Evolutionary conservation across 1,284 basidiomycete species (phyloP).

Genomic region (Trichosporon sp.): DNA sequence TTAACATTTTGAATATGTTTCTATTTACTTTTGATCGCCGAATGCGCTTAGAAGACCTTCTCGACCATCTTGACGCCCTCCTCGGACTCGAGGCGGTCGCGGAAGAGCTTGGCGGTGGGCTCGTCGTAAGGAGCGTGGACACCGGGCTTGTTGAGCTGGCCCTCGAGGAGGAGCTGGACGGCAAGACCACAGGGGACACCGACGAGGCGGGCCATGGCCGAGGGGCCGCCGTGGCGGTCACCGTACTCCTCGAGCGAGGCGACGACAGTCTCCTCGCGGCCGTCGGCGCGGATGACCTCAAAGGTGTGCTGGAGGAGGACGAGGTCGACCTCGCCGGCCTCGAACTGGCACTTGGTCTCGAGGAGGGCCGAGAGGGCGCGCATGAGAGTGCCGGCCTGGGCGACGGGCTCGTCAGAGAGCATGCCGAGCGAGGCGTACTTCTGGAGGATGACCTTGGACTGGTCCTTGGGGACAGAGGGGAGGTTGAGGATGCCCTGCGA

Average conservation of each 20-base stretch:
- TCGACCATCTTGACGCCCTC: conserved; percentile 84
- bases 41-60: conserved; percentile 55
- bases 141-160: conserved; percentile 74
- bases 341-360: conserved; percentile 91
- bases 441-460: conserved; percentile 78
- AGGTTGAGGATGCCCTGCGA: conserved; percentile 71
- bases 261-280: conserved; percentile 81
- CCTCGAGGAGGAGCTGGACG: conserved; percentile 71
- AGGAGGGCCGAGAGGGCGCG: conserved; percentile 92
- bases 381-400: conserved; percentile 76
- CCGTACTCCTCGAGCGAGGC: conserved; percentile 93
- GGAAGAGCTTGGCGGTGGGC: conserved; percentile 76
- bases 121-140: conserved; percentile 87
- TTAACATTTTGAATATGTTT: not conserved
- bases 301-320: conserved; percentile 99
- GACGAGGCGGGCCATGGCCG: conserved; percentile 91
- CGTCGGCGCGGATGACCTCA: conserved; percentile 81
- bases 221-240: conserved; percentile 71
- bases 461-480: conserved; percentile 70
- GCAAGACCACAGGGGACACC: conserved; percentile 95
- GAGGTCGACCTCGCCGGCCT: conserved; percentile 86
- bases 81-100: conserved; percentile 69
- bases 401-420: conserved; percentile 72
- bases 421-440: conserved; percentile 93
- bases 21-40: not conserved